Base-by-base conservation (phyloP, 306 rosid genomes). In the Cicer cuneatum region DNA sequence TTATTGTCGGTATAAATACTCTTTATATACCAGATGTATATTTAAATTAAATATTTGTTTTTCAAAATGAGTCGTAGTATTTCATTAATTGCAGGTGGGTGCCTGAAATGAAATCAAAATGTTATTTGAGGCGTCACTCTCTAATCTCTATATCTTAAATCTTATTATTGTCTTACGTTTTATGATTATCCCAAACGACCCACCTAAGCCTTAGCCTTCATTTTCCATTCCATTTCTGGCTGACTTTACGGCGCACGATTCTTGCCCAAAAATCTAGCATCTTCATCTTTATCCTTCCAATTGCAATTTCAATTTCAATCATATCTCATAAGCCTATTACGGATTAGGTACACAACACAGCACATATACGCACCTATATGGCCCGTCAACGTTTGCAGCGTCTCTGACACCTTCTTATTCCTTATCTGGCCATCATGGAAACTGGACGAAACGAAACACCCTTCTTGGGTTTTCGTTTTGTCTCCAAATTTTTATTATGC, bases 401-500 rank as follows among this genome's bases (percentile, higher is more conserved):
- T 45, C 67, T 58, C 38, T 71, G 78, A 64, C 66, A 75, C 14
- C 53, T 19, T 7, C 10, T 2, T 11, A 11, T 73, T 60, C 75
- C 47, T 15, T 6, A 6, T 12, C 16, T 62, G 37, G 72, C 11
- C 7, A 51, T 60, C 43, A 88, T 85, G 92, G 89, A 83, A 48
- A 60, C 57, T 66, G 81, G 24, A 48, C 73, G 61, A 66, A 57
- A 76, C 49, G 62, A 79, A 71, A 65, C 57, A 40, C 71, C 49
- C 56, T 53, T 43, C 14, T 56, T 45, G 33, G 39, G 78, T 41
- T 80, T 81, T 81, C 84, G 76, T 24, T 71, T 29, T 66, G 37
- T 84, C 0, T 73, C 88, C 15, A 85, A 79, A 46, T 76, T 78
- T 54, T 12, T 86, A 57, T 38, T 79, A 7, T 72, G 75, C 71